phyloP scores from a whole-genome alignment of 2,329 filamentous ascomycete genomes.

The Helotiales sp. region DNA sequence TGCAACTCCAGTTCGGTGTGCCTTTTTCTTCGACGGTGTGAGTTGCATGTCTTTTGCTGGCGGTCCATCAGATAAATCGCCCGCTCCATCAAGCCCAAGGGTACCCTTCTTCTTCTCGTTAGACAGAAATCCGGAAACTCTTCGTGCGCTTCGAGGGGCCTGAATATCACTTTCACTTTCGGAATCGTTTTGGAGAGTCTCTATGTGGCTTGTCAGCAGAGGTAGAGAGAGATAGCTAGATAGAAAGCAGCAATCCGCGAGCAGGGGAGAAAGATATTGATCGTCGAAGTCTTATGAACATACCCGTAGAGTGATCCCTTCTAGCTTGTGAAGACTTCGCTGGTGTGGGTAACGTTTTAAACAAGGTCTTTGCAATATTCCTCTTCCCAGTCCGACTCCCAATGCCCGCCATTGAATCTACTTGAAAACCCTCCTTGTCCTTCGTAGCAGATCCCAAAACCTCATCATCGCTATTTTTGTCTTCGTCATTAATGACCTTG shows the following conservation, averaged over 20 bases:
- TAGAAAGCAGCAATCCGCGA: too few relatives aligned
- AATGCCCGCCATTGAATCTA: neutral
- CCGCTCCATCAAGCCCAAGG: neutral
- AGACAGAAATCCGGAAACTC: conserved; percentile 1
- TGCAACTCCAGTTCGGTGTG: neutral
- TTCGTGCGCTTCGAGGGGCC: neutral
- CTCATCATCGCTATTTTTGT: conserved; percentile 19
- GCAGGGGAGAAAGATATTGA: too few relatives aligned
- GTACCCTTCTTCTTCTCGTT: neutral
- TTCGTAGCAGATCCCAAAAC: conserved; percentile 17
- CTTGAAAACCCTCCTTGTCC: conserved; percentile 4
- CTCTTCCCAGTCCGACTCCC: neutral
- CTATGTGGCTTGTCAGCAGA: conserved; percentile 7
- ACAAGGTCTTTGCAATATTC: conserved; percentile 24
- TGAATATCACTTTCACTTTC: neutral
- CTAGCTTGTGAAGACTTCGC: conserved; percentile 32
- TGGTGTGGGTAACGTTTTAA: conserved; percentile 33
- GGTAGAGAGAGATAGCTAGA: too few relatives aligned
- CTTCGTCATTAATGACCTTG: conserved; percentile 9
- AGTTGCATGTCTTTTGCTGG: conserved; percentile 4
- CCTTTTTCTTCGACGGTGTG: conserved; percentile 25
- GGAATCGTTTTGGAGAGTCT: neutral
- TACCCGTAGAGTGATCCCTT: neutral
- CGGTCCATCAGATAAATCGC: conserved; percentile 23
- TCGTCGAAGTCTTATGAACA: too few relatives aligned